Base-by-base conservation (phyloP, 495 filamentous ascomycete species). In the Aspergillus indologenus region DNA sequence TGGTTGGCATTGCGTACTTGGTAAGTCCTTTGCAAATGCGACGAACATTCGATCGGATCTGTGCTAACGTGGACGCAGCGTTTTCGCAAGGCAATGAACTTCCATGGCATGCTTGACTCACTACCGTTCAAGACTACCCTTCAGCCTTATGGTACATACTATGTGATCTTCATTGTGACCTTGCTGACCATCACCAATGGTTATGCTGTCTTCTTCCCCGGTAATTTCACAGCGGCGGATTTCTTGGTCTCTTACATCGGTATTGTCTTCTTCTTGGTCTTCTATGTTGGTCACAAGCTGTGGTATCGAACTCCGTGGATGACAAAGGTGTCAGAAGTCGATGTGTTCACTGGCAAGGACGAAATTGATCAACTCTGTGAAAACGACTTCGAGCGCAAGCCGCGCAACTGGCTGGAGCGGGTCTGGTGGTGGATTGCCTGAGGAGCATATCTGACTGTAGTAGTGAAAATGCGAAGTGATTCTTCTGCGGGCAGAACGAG, bases 241-340 rank as follows among this genome's bases (percentile, higher is more conserved):
- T 79, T 96, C 89, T 52, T 73, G 1, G 64, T 68, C 2, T 70
- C 71, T 3, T 75, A 74, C 34, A 69, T 74, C 50, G 70, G 64
- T 0, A 66, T 73, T 50, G 81, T 79, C 82, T 92, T 91, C 67
- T 95, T 90, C 15, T 80, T 88, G 44, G 92, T 86, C 62, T 89
- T 87, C 8, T 79, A 78, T 64, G 81, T 79, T 2, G 64, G 65
- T 15, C 71, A 71, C 50, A 67, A 70, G 34, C 62, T 75, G 12
- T 65, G 71, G 51, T 71, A 68, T 42, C 65, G 65, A 44, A 72
- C 73, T 5, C 74, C 76, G 29, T 79, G 76, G 40, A 74, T 80
- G 46, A 85, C 81, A 0, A 94, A 80, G 47, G 63, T 60, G 15
- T 65, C 66, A 0, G 68, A 70, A 18, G 59, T 74, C 17, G 69